A percentile compares a stretch with the other conserved stretches of the same genome.
These are phyloP conservation scores for Pilaira anomala DNA, from an alignment of 192 early-diverging fungal species.

Conservation along the genomic window DNA sequence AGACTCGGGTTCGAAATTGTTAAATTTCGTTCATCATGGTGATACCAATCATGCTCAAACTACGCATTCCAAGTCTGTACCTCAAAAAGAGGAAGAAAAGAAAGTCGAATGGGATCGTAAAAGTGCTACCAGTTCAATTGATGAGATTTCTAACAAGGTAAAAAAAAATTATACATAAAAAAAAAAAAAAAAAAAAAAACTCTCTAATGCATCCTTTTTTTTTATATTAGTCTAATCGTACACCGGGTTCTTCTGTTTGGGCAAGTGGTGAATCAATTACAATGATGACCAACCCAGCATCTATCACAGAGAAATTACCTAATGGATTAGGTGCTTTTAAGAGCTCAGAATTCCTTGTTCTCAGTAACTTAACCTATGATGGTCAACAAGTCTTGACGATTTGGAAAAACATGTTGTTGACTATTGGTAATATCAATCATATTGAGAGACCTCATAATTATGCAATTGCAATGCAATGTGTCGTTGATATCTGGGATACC, in stretches of 20 bases:
- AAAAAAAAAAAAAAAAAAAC: background rate
- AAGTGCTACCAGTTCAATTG: constrained; percentile 26
- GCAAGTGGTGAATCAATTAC: constrained; percentile 16
- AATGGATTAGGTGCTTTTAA: constrained; percentile 44
- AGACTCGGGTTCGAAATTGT: constrained; percentile 25
- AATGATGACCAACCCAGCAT: constrained; percentile 21
- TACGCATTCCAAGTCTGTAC: background rate
- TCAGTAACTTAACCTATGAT: constrained; percentile 45
- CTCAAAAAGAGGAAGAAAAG: background rate
- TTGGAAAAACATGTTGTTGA: constrained; percentile 82
- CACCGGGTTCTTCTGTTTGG: constrained; percentile 28
- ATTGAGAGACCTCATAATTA: constrained; percentile 65
- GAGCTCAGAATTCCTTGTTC: constrained; percentile 55
- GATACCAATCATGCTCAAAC: background rate
- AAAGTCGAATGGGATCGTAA: constrained; percentile 26
- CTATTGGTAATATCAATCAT: constrained; percentile 69
- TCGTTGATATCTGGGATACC: constrained; percentile 66
- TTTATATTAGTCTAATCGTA: constrained; percentile 37
- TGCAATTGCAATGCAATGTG: constrained; percentile 59
- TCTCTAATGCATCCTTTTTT: background rate
- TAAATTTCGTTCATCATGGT: constrained; percentile 27
- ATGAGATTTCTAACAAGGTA: background rate
- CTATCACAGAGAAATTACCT: constrained; percentile 46
- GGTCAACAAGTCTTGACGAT: constrained; percentile 39
- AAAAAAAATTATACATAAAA: constrained; percentile 25